These are phyloP conservation scores for Aspergillus mulundensis DNA, from an alignment of 495 filamentous ascomycete genomes.

Conservation along the genomic window DNA sequence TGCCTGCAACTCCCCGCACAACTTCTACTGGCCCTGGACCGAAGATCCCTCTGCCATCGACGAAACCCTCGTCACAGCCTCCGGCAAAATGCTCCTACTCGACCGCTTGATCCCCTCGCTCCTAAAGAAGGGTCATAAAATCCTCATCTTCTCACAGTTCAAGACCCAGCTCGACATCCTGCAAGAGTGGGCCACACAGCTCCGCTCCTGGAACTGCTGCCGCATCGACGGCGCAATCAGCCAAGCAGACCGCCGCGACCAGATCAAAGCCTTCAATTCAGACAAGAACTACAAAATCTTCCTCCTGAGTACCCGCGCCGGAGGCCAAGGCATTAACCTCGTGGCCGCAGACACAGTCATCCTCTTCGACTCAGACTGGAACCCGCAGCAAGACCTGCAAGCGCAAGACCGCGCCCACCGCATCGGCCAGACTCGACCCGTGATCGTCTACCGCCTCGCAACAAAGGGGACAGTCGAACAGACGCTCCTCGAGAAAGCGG, in stretches of 20 bases:
- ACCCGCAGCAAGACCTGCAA: conserved; percentile 94
- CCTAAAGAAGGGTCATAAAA: conserved; percentile 74
- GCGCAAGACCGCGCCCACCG: conserved; percentile 93
- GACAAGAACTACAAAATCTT: conserved; percentile 70
- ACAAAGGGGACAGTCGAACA: conserved; percentile 93
- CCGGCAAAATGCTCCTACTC: conserved; percentile 92
- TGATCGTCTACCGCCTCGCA: conserved; percentile 91
- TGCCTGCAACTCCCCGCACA: conserved; percentile 89
- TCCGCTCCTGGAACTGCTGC: conserved; percentile 75
- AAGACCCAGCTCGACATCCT: conserved; percentile 90
- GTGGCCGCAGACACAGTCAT: conserved; percentile 70
- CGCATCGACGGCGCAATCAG: conserved; percentile 89
- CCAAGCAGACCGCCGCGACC: conserved; percentile 70
- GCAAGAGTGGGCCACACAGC: conserved; percentile 70
- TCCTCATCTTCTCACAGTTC: conserved; percentile 96
- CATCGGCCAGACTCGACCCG: conserved; percentile 87
- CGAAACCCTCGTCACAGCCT: conserved; percentile 74
- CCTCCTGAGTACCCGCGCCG: conserved; percentile 82
- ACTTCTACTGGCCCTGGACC: conserved; percentile 91
- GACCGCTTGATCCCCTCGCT: conserved; percentile 79
- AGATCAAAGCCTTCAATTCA: conserved; percentile 84
- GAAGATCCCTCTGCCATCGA: conserved; percentile 54
- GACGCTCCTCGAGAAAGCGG: conserved; percentile 78
- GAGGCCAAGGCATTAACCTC: conserved; percentile 92
- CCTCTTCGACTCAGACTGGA: conserved; percentile 86